phyloP scores from a whole-genome alignment of 352 stramenopile genomes.

The Phytopythium delawarense region DNA sequence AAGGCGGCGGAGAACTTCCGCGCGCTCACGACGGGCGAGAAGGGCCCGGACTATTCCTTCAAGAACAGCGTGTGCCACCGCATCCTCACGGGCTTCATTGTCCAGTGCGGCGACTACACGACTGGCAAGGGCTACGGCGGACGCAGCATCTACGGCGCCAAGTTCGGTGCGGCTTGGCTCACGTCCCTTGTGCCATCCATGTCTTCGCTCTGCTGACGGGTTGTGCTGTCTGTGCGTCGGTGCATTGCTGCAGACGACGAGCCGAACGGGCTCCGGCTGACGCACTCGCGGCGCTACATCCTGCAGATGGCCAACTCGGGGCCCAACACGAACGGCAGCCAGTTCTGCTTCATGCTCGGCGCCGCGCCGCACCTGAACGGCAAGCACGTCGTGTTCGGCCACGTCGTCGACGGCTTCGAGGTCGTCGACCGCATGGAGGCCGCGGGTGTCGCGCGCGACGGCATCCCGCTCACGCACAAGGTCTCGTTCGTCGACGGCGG shows the following conservation, averaged over 20 bases:
- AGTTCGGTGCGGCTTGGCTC: constrained; percentile 70
- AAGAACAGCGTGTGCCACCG: constrained; percentile 97
- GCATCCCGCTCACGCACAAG: constrained; percentile 66
- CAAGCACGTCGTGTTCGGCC: constrained; percentile 83
- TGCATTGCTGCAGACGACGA: constrained; percentile 83
- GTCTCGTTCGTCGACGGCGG: constrained; percentile 69
- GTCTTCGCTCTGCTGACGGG: not conserved
- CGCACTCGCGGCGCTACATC: constrained; percentile 79
- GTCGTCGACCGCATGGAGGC: constrained; percentile 83
- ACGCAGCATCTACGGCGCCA: constrained; percentile 96
- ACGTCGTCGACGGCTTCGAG: constrained; percentile 78
- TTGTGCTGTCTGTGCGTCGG: not conserved
- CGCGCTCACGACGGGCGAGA: constrained; percentile 94
- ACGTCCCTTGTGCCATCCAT: not conserved
- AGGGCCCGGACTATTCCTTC: constrained; percentile 91
- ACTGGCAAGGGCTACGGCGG: constrained; percentile 93
- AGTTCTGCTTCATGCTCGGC: constrained; percentile 99
- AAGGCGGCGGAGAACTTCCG: constrained; percentile 99
- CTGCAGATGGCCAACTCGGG: constrained; percentile 98
- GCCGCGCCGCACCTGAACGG: constrained; percentile 71
- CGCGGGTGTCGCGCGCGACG: constrained; percentile 55
- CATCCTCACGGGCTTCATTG: constrained; percentile 98
- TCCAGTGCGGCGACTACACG: constrained; percentile 96
- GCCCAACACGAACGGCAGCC: constrained; percentile 96
- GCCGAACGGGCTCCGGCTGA: constrained; percentile 83